Base-by-base conservation (phyloP, 2,329 filamentous ascomycete genomes). In the Balansia obtecta region DNA sequence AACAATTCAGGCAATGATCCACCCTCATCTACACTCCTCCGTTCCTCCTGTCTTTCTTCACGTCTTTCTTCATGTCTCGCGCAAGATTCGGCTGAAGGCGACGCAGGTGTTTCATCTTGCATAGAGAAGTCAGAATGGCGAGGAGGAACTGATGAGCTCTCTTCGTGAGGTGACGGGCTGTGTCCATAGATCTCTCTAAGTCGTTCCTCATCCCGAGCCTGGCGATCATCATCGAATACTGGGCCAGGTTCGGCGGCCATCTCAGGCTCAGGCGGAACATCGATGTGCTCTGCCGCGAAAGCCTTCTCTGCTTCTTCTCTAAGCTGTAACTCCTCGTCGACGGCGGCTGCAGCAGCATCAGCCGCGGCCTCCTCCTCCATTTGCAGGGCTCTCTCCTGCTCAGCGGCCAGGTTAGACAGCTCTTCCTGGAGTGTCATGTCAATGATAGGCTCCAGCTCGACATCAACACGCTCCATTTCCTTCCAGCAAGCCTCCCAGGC, bases 391-490 rank as follows among this genome's bases (percentile, higher is more conserved):
- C 62, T 68, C 62, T 77, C 69, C 50, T 72, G 68, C 37, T 70
- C 66, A 8, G 68, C 66, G 38, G 70, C 71, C 9, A 83, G 66
- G n/a, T 68, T 69, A 52, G 82, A 77, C 18, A 89, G 68, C 56
- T 81, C 79, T 16, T 75, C 74, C 49, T 81, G 74, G 12, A 84
- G 62, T 1, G 72, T 67, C 0, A 77, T 65, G 16, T 81, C 77
- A 11, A 89, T 75, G 60, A 83, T 78, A 3, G 93, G 86, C 59
- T 86, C 80, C 48, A 98, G 80, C 66, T 97, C 91, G 1, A 95
- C 87, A 61, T 98, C 93, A 0, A 97, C 88, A n/a, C 91, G 80
- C 68, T 98, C 93, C 93, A 98, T 98, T 67, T 97, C 91, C 58
- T 81, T 86, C 91, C 91, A 98, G 52, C 88, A 91, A 2, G 90